A percentile compares a stretch with the other conserved stretches of the same genome.
Conservation (phyloP, 2,329 filamentous ascomycete genomes). For the Paecilomyces sp. region DNA sequence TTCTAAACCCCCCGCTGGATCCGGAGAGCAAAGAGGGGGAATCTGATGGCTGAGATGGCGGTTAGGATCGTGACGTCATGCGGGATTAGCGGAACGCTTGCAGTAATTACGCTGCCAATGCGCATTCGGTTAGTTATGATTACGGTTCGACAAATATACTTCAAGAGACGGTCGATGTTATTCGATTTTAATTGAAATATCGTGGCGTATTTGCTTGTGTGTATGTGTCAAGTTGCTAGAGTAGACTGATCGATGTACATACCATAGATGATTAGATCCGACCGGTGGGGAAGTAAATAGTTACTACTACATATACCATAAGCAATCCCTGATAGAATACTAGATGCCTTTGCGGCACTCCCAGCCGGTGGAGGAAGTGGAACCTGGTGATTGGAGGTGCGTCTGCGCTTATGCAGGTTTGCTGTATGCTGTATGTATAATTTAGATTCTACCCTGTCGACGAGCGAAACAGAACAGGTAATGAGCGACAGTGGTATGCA, state of each 20-base stretch:
- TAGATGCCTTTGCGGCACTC: too few relatives aligned
- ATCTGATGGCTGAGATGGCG: too few relatives aligned
- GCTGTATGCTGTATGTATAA: background rate
- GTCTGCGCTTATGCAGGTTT: background rate
- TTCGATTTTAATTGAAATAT: too few relatives aligned
- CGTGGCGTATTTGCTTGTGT: background rate
- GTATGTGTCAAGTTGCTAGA: background rate
- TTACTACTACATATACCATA: too few relatives aligned
- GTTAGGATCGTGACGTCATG: background rate
- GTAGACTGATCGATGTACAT: background rate
- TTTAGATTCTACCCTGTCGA: background rate
- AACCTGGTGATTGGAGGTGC: background rate
- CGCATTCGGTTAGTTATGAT: background rate
- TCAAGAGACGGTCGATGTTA: too few relatives aligned
- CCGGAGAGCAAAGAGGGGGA: too few relatives aligned
- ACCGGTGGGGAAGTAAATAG: too few relatives aligned
- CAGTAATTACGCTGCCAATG: background rate
- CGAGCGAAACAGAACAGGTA: background rate
- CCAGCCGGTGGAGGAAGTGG: background rate
- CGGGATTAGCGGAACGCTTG: background rate
- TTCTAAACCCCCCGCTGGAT: too few relatives aligned
- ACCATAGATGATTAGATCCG: background rate
- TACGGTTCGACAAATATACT: too few relatives aligned
- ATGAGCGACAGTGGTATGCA: background rate
- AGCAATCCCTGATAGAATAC: too few relatives aligned